Conservation (phyloP, 2,329 filamentous ascomycete genomes). For the Aspergillus novofumigatus region DNA sequence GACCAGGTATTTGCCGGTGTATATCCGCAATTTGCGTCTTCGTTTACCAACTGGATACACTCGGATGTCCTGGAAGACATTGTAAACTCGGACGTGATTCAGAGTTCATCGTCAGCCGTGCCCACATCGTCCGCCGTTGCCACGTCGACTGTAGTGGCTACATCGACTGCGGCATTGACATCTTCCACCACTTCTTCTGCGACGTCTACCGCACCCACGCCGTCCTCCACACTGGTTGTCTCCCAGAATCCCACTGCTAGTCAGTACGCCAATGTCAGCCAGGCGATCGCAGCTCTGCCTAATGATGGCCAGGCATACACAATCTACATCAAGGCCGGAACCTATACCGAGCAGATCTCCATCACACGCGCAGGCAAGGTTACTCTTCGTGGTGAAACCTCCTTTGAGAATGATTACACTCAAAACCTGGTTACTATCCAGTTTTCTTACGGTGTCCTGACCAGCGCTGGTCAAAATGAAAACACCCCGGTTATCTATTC, state of each 20-base stretch:
- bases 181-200: slow-evolving; percentile 11
- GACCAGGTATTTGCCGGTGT: slow-evolving; percentile 34
- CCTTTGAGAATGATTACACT: slow-evolving; percentile 32
- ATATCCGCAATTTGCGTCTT: slow-evolving; percentile 30
- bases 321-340: slow-evolving; percentile 40
- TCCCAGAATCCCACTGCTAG: slow-evolving; percentile 27
- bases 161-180: slow-evolving; percentile 11
- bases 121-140: not conserved
- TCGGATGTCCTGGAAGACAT: slow-evolving; percentile 30
- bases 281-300: slow-evolving; percentile 44
- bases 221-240: slow-evolving; percentile 32
- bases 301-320: slow-evolving; percentile 38
- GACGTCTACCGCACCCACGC: slow-evolving; percentile 11
- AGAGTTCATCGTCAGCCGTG: slow-evolving; percentile 13
- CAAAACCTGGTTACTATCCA: slow-evolving; percentile 37
- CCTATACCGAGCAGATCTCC: slow-evolving; percentile 41
- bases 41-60: slow-evolving; percentile 38
- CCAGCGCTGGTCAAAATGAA: slow-evolving; percentile 40
- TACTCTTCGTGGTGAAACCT: slow-evolving; percentile 33
- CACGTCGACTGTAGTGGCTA: slow-evolving; percentile 5
- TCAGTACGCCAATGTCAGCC: slow-evolving; percentile 41
- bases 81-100: slow-evolving; percentile 25
- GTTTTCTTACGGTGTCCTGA: slow-evolving; percentile 37
- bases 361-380: slow-evolving; percentile 40
- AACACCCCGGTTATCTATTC: slow-evolving; percentile 43